Base-by-base conservation (phyloP, 208 protist genomes). In the Wallacemonas sp. region DNA sequence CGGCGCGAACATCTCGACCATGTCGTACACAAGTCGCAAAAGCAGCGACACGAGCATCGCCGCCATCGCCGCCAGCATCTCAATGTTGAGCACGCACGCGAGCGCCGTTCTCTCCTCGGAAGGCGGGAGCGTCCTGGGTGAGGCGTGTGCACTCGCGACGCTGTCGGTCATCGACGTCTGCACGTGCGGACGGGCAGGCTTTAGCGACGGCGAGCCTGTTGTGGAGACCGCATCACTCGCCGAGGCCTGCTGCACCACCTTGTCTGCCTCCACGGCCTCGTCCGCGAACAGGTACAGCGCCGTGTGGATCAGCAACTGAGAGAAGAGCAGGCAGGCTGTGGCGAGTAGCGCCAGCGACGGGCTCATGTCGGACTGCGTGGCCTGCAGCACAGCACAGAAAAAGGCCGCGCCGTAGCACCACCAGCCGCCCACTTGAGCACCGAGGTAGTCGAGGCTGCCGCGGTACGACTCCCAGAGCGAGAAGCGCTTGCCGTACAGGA, bases 271-370 rank as follows among this genome's bases (percentile, higher is more conserved):
- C 7, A 25, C 44, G n/a, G 7, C 44, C 12, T 62, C 11, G 8
- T 64, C 57, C 7, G 26, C 75, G 45, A 94, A 91, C 22, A 81
- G 20, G 62, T 80, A 62, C 32, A 94, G 72, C 12, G 89, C 89
- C 14, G 75, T 66, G 71, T 94, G 89, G 32, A 92, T 77, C 46
- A 85, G 77, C 16, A 82, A 61, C 65, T 94, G 89, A 25, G 89
- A 77, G 25, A 92, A 64, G 7, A 84, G 61, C 0, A 80, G 52
- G 36, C 70, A 65, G 12, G 74, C 65, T 2, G 80, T 72, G 18
- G 75, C 52, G 38, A 86, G 71, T n/a, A 94, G 59, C 16, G 83
- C 46, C 66, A 89, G 67, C 12, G 66, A 73, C 42, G 76, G 74
- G 45, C 67, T 39, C 62, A 70, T 68, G 36, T 50, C 23, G 23